A percentile compares a stretch with the other conserved stretches of the same genome.
Evolutionary conservation across 306 rosid genomes (phyloP).

Genomic region (Trifolium repens): DNA sequence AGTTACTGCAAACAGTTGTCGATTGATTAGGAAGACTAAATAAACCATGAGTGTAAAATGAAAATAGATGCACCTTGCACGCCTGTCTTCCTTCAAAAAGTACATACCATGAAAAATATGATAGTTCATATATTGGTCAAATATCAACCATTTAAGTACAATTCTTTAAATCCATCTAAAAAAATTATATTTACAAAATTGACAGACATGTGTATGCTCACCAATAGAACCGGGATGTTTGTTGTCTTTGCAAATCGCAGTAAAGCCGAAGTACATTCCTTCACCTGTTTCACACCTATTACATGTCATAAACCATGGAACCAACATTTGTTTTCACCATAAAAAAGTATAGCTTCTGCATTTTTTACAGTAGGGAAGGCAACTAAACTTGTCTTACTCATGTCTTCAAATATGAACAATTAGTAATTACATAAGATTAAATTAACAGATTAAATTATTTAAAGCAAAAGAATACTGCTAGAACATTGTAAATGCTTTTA

Average conservation of each 20-base stretch:
- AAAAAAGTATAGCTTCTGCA: slow-evolving; percentile 29
- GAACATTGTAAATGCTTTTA: neutral
- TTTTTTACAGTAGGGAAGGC: slow-evolving; percentile 15
- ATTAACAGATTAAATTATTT: slow-evolving; percentile 20
- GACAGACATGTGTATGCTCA: slow-evolving; percentile 43
- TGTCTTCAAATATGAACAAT: neutral
- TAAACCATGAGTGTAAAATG: slow-evolving; percentile 16
- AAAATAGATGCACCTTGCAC: neutral
- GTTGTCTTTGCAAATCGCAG: slow-evolving; percentile 87
- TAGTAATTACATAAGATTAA: neutral
- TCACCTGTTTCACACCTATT: slow-evolving; percentile 63
- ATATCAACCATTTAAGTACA: neutral
- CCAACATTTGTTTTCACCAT: slow-evolving; percentile 20
- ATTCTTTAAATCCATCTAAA: neutral
- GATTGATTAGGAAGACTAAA: neutral
- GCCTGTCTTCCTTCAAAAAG: slow-evolving; percentile 10
- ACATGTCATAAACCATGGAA: slow-evolving; percentile 36
- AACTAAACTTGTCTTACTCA: slow-evolving; percentile 2
- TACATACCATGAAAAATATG: slow-evolving; percentile 9
- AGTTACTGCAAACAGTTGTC: neutral
- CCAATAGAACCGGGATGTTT: slow-evolving; percentile 79
- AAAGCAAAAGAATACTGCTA: slow-evolving; percentile 22
- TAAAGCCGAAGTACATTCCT: slow-evolving; percentile 88
- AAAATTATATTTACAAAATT: slow-evolving; percentile 11
- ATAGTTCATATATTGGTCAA: neutral